Conservation (phyloP, 768 basidiomycete genomes). For the Suillus tomentosus region DNA sequence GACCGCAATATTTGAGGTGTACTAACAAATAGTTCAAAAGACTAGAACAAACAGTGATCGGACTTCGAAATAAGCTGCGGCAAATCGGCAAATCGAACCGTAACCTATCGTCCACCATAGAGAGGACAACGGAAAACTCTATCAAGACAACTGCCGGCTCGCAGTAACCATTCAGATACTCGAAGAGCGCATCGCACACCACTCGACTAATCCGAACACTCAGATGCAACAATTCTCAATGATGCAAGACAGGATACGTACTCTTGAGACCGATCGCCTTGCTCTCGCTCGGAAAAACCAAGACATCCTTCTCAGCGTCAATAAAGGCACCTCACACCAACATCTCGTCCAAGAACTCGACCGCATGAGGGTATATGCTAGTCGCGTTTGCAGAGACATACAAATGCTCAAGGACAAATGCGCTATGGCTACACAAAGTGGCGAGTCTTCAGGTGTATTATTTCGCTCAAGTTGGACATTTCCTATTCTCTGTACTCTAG, state of each 20-base stretch:
- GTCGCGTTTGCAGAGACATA: constrained; percentile 23
- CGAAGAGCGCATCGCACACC: constrained; percentile 30
- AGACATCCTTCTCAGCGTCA: constrained; percentile 22
- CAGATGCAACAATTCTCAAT: constrained; percentile 22
- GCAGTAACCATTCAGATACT: constrained; percentile 31
- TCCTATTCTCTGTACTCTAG: not conserved
- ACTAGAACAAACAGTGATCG: too few species aligned
- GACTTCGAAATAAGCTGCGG: too few species aligned
- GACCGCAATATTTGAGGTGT: too few species aligned
- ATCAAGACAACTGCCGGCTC: constrained; percentile 40
- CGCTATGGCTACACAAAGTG: not conserved
- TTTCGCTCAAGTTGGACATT: not conserved
- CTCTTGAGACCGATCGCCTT: constrained; percentile 22
- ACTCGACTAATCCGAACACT: constrained; percentile 19
- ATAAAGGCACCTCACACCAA: constrained; percentile 19
- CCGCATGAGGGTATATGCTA: constrained; percentile 3
- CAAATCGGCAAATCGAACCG: too few species aligned
- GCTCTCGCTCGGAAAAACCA: constrained; percentile 27
- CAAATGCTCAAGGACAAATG: constrained; percentile 26
- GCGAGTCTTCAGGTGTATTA: not conserved
- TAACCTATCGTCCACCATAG: too few species aligned
- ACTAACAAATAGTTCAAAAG: too few species aligned
- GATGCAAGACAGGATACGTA: constrained; percentile 30
- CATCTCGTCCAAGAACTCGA: constrained; percentile 22
- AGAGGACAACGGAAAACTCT: constrained; percentile 35